Base-by-base conservation (phyloP, 306 rosid species). In the Medicago truncatula region DNA sequence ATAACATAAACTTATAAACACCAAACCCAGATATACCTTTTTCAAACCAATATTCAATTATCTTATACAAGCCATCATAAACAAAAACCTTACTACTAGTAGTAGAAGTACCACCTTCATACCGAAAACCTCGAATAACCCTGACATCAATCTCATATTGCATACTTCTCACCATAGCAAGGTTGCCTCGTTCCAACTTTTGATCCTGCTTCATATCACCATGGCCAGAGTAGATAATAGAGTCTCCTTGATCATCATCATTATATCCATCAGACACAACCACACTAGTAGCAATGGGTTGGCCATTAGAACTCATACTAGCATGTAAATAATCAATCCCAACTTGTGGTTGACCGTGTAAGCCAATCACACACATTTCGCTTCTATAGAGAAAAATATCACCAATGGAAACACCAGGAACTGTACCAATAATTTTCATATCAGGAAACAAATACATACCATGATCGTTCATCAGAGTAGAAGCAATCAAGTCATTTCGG, bases 151-250 rank as follows among this genome's bases (percentile, higher is more conserved):
- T 86, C 76, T 96, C 98, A 76, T 96, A 90, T 54, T 85, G 87
- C 98, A 90, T 92, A 52, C 99, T 96, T 73, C 97, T 85, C 83
- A 92, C 99, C 91, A 96, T 76, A 0, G 98, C 99, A 59, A 92
- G 90, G 49, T 96, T 96, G 10, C 97, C 99, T 15, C 97, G 91
- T 78, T 96, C 97, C 57, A 96, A 80, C 86, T 92, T 96, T 86
- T 96, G 98, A 63, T 96, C 88, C 84, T 92, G 92, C 72, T 90
- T 96, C 83, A 89, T 97, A 63, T 98, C 99, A 5, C 98, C 99
- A 62, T 96, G 99, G 16, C 98, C 97, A 0, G 98, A 85, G 64
- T 92, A 96, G 17, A 89, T 90, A 54, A 96, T 87, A 28, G 85
- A 89, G 66, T 96, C 98, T 4, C 98, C 99, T 2, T 83, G 81